Evolutionary conservation across 2,329 filamentous ascomycete species (phyloP).

Genomic region (Eutypella sp.): DNA sequence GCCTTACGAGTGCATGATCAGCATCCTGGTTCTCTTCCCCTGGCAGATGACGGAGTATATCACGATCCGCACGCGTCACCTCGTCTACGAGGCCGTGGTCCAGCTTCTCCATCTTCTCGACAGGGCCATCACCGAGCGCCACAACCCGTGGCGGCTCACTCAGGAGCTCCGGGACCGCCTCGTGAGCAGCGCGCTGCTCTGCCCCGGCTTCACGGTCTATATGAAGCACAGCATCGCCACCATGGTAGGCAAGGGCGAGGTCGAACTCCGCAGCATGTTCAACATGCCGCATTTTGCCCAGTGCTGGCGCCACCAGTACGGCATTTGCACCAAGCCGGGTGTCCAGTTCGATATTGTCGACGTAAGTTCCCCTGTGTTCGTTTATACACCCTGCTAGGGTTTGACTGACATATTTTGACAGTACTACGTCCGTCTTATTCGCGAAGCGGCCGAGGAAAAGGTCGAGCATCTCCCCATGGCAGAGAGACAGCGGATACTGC

Average conservation of each 20-base stretch:
- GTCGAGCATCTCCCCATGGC: conserved; percentile 34
- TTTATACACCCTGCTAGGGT: neutral
- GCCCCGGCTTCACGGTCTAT: conserved; percentile 55
- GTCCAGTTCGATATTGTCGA: conserved; percentile 49
- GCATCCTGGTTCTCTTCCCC: conserved; percentile 57
- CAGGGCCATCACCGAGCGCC: conserved; percentile 33
- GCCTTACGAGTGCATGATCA: conserved; percentile 61
- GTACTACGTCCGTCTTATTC: conserved; percentile 55
- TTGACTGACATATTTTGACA: conserved; percentile 23
- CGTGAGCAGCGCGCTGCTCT: conserved; percentile 46
- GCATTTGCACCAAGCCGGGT: conserved; percentile 44
- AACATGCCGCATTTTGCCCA: conserved; percentile 44
- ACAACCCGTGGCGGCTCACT: conserved; percentile 43
- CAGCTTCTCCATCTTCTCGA: conserved; percentile 44
- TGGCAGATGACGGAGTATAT: conserved; percentile 55
- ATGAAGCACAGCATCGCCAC: conserved; percentile 56
- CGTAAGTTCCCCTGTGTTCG: conserved; percentile 31
- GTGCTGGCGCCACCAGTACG: conserved; percentile 49
- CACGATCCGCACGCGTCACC: conserved; percentile 52
- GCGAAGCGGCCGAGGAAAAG: conserved; percentile 43
- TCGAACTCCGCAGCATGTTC: conserved; percentile 31
- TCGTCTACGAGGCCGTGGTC: conserved; percentile 46
- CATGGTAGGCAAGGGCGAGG: conserved; percentile 31
- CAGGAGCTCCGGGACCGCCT: conserved; percentile 49
- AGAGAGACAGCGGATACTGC: conserved; percentile 35